These are phyloP conservation scores for Pholiota microspora DNA, from an alignment of 768 basidiomycete species.

Conservation along the genomic window DNA sequence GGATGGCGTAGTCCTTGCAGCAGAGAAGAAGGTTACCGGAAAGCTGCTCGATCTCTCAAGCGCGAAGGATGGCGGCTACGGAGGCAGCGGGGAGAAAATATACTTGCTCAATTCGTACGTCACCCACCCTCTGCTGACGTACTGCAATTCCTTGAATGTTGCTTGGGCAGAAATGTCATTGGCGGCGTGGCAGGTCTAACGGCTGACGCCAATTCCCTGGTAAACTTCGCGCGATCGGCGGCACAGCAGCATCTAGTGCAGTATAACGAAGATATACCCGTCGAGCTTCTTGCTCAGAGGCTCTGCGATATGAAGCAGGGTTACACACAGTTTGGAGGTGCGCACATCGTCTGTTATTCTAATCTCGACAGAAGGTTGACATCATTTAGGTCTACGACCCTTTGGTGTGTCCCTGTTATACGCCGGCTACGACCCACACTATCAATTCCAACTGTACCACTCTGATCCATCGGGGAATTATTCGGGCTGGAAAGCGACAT, in stretches of 20 bases:
- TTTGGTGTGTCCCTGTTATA: slow-evolving; percentile 98
- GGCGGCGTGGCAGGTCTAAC: slow-evolving; percentile 95
- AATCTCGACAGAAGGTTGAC: neutral
- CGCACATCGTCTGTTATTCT: slow-evolving; percentile 14
- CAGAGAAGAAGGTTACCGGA: slow-evolving; percentile 97
- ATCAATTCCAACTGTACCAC: slow-evolving; percentile 96
- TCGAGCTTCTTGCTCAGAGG: slow-evolving; percentile 90
- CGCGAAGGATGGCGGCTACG: slow-evolving; percentile 85
- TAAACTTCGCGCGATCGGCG: slow-evolving; percentile 89
- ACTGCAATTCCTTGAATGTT: neutral
- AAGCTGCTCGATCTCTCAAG: slow-evolving; percentile 92
- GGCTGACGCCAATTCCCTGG: slow-evolving; percentile 95
- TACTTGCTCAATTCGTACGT: slow-evolving; percentile 89
- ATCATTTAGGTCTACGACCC: slow-evolving; percentile 79
- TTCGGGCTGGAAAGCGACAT: slow-evolving; percentile 97
- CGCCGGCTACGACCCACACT: slow-evolving; percentile 95
- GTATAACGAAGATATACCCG: slow-evolving; percentile 98
- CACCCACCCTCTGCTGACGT: neutral
- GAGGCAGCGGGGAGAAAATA: slow-evolving; percentile 98
- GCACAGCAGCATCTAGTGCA: slow-evolving; percentile 86
- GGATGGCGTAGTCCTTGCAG: slow-evolving; percentile 89
- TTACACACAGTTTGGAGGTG: slow-evolving; percentile 95
- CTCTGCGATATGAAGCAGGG: slow-evolving; percentile 98
- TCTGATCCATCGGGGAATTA: slow-evolving; percentile 99
- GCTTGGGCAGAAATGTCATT: slow-evolving; percentile 76